phyloP scores from a whole-genome alignment of 164 flowering plant species.

The Dillenia turbinata region DNA sequence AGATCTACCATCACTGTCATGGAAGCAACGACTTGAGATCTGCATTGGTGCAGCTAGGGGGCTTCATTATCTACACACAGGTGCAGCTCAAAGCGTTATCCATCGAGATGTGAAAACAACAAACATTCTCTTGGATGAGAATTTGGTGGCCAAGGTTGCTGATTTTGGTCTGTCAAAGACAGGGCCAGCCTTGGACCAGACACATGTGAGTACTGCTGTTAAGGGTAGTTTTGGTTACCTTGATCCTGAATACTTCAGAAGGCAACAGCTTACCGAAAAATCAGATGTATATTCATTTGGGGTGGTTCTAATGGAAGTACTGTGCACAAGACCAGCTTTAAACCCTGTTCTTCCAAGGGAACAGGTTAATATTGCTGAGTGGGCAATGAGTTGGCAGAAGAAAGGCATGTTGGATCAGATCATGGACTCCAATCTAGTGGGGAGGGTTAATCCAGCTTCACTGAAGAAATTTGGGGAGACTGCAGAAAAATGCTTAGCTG shows the following conservation, averaged over 20 bases:
- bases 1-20: conserved; percentile 69
- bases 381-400: conserved; percentile 96
- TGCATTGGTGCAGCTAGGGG: conserved; percentile 97
- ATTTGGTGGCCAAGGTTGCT: conserved; percentile 88
- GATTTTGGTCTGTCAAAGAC: conserved; percentile 95
- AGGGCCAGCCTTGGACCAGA: conserved; percentile 86
- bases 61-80: conserved; percentile 95
- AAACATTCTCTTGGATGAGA: conserved; percentile 85
- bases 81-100: conserved; percentile 82
- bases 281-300: conserved; percentile 97
- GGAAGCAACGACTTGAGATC: conserved; percentile 92
- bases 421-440: conserved; percentile 65
- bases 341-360: conserved; percentile 91
- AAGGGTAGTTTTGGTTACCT: conserved; percentile 95
- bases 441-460: conserved; percentile 77
- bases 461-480: conserved; percentile 89
- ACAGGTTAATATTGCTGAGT: conserved; percentile 90
- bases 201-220: conserved; percentile 95
- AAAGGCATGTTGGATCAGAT: conserved; percentile 87
- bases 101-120: conserved; percentile 96
- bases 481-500: conserved; percentile 89
- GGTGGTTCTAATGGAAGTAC: conserved; percentile 90
- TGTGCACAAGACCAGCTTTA: conserved; percentile 84
- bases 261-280: conserved; percentile 89
- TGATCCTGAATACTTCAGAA: conserved; percentile 92